Base-by-base conservation (phyloP, 2,329 filamentous ascomycete species). In the Coniochaeta sp. region DNA sequence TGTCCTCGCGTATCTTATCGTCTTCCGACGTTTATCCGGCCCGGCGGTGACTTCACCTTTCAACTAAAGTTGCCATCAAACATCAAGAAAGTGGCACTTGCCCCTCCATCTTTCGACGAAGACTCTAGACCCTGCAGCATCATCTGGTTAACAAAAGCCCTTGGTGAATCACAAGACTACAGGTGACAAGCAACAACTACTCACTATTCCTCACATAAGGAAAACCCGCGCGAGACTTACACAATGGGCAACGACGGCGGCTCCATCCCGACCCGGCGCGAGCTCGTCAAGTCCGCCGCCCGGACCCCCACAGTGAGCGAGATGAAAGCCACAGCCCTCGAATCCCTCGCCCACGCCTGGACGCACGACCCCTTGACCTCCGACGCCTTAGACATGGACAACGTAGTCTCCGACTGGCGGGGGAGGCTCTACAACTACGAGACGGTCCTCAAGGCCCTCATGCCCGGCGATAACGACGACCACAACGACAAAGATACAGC, bases 211-310 rank as follows among this genome's bases (percentile, higher is more conserved):
- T n/a, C n/a, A n/a, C n/a, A n/a, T n/a, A n/a, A n/a, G n/a, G n/a
- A n/a, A n/a, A n/a, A n/a, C n/a, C n/a, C n/a, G n/a, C n/a, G n/a
- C n/a, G n/a, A n/a, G n/a, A 9, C 45, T 10, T 9, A 9, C 28
- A 31, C 26, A 24, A 96, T 99, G 94, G 94, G 94, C 67, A 99
- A 99, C 73, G 94, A 99, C 68, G 94, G 94, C 60, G 94, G 94
- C 66, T 92, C 89, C 60, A 99, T 99, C 60, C 94, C 94, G 5
- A 97, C 87, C 57, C 89, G 95, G 28, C 87, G 91, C 64, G 95
- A 99, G 70, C 88, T 99, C 45, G 94, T 99, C 67, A 95, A 95
- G 71, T 87, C 92, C 69, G 90, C 91, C 26, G 90, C 91, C 38
- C 87, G 89, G 61, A 80, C 84, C 49, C 88, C 87, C 20, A 95